These are phyloP conservation scores for Eucalyptus virginea DNA, from an alignment of 345 rosid genomes.

Conservation along the genomic window DNA sequence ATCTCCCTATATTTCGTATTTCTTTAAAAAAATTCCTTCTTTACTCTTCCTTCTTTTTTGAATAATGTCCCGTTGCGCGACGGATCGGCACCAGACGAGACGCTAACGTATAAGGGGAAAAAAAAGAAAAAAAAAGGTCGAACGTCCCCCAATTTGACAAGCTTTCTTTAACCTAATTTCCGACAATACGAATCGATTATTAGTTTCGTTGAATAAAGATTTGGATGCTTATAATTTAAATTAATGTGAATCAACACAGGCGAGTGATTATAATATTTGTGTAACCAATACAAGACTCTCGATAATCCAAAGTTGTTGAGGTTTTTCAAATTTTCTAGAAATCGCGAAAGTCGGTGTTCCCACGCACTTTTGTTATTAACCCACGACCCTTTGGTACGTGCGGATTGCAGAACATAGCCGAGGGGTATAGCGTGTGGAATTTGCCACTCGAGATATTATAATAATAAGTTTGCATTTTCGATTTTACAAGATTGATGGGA, in stretches of 20 bases:
- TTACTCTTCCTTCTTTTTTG: neutral
- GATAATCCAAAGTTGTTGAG: fast-evolving
- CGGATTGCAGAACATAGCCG: no score
- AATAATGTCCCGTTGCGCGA: neutral
- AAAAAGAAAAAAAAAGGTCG: neutral
- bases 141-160: neutral
- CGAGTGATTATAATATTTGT: fast-evolving
- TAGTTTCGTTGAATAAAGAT: neutral
- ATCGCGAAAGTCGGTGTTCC: fast-evolving
- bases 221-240: neutral
- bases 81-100: neutral
- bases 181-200: neutral
- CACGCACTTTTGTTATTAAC: fast-evolving
- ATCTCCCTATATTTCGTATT: neutral
- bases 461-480: fast-evolving
- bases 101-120: neutral
- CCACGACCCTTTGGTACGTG: fast-evolving
- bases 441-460: no score
- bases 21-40: no score
- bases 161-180: neutral
- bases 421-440: no score
- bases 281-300: no score
- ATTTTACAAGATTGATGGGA: fast-evolving
- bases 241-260: fast-evolving
- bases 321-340: no score